Base-by-base conservation (phyloP, 768 basidiomycete genomes). In the Lentinus tigrinus region DNA sequence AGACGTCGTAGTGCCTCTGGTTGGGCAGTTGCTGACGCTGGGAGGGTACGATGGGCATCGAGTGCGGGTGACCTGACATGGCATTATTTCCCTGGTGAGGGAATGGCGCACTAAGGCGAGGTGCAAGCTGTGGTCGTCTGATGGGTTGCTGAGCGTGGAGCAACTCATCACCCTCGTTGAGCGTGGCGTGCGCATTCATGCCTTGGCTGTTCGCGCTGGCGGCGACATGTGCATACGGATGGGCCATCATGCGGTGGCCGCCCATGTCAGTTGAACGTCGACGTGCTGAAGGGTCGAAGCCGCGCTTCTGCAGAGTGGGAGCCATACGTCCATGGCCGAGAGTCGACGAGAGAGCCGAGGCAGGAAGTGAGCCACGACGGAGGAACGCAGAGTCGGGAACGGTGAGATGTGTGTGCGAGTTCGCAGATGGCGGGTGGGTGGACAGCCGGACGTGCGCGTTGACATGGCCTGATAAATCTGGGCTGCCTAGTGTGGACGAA, bases 161-260 rank as follows among this genome's bases (percentile, higher is more conserved):
- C 23, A 47, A 37, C 37, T 54, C 48, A 16, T 50, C 47, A 38
- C 53, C 42, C 21, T 58, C 53, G 27, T 39, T 21, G 34, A 47
- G 48, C 10, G 24, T 4, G 26, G 51, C 19, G 43, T 60, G 55
- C 16, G 59, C 23, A 42, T 42, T 39, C 49, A 16, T 44, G 10
- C 43, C 43, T 19, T 44, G 43, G 40, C 47, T 52, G 60, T 67
- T 67, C 16, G 65, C 62, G 8, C 39, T 63, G 36, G 55, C 57
- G 19, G 67, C 69, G 44, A 66, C 62, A 40, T 65, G 62, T 36
- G 66, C 65, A 52, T 67, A 71, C 36, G 70, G 70, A 46, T 71
- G 70, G 8, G 56, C 54, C 47, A 51, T 46, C 47, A 69, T 50
- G 52, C 56, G 58, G 47, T 56, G 54, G 21, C 46, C 53, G 51